Evolutionary conservation across 208 protist genomes (phyloP), one percentile per base, ranked within the genome.

Genomic region (Trypanosoma lewisi): DNA sequence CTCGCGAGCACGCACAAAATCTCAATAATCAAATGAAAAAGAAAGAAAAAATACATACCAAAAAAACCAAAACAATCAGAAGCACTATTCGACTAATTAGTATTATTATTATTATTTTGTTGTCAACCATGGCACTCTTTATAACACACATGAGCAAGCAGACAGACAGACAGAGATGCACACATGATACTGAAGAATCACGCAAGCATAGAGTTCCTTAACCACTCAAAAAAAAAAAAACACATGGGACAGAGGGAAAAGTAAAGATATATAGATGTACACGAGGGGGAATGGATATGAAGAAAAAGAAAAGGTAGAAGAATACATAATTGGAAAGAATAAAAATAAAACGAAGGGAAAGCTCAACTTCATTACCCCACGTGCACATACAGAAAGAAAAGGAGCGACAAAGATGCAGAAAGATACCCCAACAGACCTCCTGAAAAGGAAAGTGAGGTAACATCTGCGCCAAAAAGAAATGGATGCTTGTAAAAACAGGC

Each of bases 191-290:
- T n/a, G n/a, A n/a, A n/a, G n/a, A n/a, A n/a, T n/a, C n/a, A n/a
- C n/a, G n/a, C n/a, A n/a, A n/a, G n/a, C n/a, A n/a, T n/a, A n/a
- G n/a, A n/a, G n/a, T 42, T 16, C 55, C 2, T 28, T 27, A 5
- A 23, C 14, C 54, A 48, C 19, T 30, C 2, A 44, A 65, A 45
- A 56, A n/a, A 55, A 56, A 54, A 64, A 53, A 51, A 53, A 64
- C 16, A 56, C n/a, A n/a, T n/a, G 36, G 36, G 12, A 41, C 12
- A 41, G 36, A 16, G 36, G 6, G 36, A 41, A 41, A 41, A 12
- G 6, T n/a, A n/a, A n/a, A n/a, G n/a, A n/a, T 16, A 12, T 12
- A 41, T 12, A 41, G 9, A 41, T 12, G 12, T 12, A 41, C 36
- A 41, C 36, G 12, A 6, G 12, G 36, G 12, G 36, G 12, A 12